Base-by-base conservation (phyloP, 805 yeast genomes). In the Peterozyma xylosa region DNA sequence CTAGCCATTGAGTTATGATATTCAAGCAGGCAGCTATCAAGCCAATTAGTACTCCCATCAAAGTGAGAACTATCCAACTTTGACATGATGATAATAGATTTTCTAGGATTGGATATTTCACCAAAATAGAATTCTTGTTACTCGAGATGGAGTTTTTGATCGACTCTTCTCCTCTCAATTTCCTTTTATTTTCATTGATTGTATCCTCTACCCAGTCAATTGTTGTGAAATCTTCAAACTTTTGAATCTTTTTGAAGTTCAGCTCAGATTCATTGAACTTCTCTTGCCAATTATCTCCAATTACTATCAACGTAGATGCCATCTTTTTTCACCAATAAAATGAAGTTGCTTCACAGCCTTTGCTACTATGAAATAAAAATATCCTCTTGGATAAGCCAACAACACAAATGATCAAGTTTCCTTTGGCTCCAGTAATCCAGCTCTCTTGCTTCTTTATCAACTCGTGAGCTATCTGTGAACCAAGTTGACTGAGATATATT, bases 1-100 rank as follows among this genome's bases (percentile, higher is more conserved):
- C 83, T n/a, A 93, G 63, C 76, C 90, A 88, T 42, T 87, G 91
- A 0, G 98, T 88, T 14, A 88, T 71, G 14, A 91, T 76, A 54
- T 86, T 89, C 42, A 93, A 65, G 14, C 75, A 69, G 0, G 88
- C 96, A 0, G 99, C 98, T 34, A 88, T 81, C 2, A 76, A 54
- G 3, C 99, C 99, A 43, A 90, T 83, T 3, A 72, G 49, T 1
- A 82, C 57, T 0, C 98, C 99, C 47, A 88, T 86, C 2, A 73
- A 52, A 0, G 90, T 82, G 33, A 93, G 65, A 0, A 85, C 82
- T 1, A 88, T 54, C 85, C 97, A 88, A 45, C 76, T 76, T 52
- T 76, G 80, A 2, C 71, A 60, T 1, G 71, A 58, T 9, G 64
- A 60, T 27, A 63, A 43, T 2, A 70, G 30, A 45, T 59, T 58